Percentiles rank a stretch among this genome's conserved stretches.
These are phyloP conservation scores for Zygosaccharomyces sapae DNA, from an alignment of 1,139 yeast genomes.

Conservation along the genomic window DNA sequence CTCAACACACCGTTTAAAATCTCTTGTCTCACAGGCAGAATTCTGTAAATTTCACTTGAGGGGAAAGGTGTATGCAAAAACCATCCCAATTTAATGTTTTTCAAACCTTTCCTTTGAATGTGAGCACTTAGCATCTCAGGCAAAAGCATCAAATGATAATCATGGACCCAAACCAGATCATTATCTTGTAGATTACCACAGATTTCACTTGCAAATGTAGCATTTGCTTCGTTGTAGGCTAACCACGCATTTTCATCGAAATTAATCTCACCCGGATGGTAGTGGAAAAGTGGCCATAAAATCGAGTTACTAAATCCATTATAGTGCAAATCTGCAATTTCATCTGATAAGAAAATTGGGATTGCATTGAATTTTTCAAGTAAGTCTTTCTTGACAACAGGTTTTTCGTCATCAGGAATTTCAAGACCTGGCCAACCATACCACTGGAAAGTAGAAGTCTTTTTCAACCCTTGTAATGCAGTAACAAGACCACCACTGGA, in stretches of 20 bases:
- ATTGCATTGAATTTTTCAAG: conserved; percentile 78
- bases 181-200: conserved; percentile 70
- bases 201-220: conserved; percentile 72
- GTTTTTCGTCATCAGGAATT: conserved; percentile 72
- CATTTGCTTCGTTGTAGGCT: conserved; percentile 92
- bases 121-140: conserved; percentile 80
- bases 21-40: conserved; percentile 90
- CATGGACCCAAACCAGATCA: conserved; percentile 96
- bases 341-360: conserved; percentile 83
- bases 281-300: conserved; percentile 96
- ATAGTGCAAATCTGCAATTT: conserved; percentile 90
- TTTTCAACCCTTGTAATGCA: conserved; percentile 87
- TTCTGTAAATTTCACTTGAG: conserved; percentile 90
- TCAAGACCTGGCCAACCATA: conserved; percentile 97
- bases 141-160: conserved; percentile 90
- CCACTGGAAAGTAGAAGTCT: conserved; percentile 88
- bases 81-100: conserved; percentile 78
- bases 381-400: conserved; percentile 63
- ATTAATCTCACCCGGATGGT: conserved; percentile 98
- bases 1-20: conserved; percentile 85
- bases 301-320: conserved; percentile 92
- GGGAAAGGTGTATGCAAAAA: conserved; percentile 98
- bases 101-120: conserved; percentile 31
- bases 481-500: conserved; percentile 97
- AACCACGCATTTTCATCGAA: conserved; percentile 98